Evolutionary conservation across 2,329 filamentous ascomycete genomes (phyloP), one percentile per base, ranked within the genome.

Genomic region (Pseudodiploospora longispora): DNA sequence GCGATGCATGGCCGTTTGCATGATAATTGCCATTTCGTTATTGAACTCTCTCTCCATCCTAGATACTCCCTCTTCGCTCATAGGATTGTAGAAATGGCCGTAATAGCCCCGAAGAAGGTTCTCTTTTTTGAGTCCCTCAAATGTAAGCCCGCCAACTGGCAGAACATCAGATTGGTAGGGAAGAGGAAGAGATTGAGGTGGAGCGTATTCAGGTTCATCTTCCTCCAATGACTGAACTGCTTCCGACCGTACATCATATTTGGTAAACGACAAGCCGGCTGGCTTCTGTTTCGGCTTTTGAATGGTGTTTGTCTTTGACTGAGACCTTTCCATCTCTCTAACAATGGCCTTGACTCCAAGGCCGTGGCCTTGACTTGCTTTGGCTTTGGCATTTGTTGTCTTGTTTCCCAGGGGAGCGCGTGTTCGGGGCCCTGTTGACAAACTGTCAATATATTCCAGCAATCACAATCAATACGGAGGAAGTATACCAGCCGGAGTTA

Each of bases 311-410:
- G 75, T 76, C 50, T 78, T 82, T 12, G 69, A 63, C 46, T 78
- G 75, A 1, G 79, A 78, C 63, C 82, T 83, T 50, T 82, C 81
- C 40, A 76, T 64, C 47, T 82, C 78, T 39, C 75, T 72, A 35
- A 75, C 71, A 27, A 72, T 69, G 47, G 69, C 69, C 55, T 82
- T 83, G 30, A 76, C 82, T 30, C 77, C 82, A 6, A 78, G 78
- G 4, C 80, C 82, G 50, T 85, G 81, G 3, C 81, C 82, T 50
- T 85, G 82, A 52, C 81, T 75, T 40, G 72, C 74, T 59, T 73
- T 79, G 47, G 83, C 77, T 70, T 95, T 97, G 43, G 87, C 88
- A 64, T 98, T 98, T 42, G 93, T 97, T 1, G 91, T 97, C 67
- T 98, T 98, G 73, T 87, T 84, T 31, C 91, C 91, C 39, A 98